These are phyloP conservation scores for Saccharomyces hybrid DNA, from an alignment of 1,139 yeast genomes.

Conservation along the genomic window DNA sequence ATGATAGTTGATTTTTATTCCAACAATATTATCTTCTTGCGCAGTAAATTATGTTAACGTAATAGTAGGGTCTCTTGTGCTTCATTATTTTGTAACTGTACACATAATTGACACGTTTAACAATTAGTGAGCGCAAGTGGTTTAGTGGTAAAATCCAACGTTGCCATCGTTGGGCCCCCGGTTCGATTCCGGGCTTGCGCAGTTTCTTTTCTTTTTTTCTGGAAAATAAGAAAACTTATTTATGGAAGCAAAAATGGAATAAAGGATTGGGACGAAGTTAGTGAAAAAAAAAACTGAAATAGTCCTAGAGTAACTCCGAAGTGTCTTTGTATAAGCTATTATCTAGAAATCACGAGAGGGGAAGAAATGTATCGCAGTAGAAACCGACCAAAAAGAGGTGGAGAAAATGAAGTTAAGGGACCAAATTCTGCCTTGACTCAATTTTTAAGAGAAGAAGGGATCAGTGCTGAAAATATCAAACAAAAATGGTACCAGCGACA, in stretches of 20 bases:
- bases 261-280: background rate
- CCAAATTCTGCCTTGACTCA: slow-evolving; percentile 77
- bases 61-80: background rate
- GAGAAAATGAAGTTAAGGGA: slow-evolving; percentile 48
- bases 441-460: slow-evolving; percentile 75
- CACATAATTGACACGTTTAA: too few relatives aligned
- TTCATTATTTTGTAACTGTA: too few relatives aligned
- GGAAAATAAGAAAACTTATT: background rate
- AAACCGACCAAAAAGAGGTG: slow-evolving; percentile 26
- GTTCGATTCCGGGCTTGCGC: slow-evolving; percentile 8
- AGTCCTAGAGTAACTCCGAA: background rate
- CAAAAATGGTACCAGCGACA: slow-evolving; percentile 43
- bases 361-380: slow-evolving; percentile 25
- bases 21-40: too few relatives aligned
- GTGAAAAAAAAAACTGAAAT: background rate
- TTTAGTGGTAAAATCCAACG: slow-evolving; percentile 7
- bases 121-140: slow-evolving; percentile 4
- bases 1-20: too few relatives aligned
- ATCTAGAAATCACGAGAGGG: background rate
- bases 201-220: background rate
- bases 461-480: slow-evolving; percentile 72
- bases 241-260: background rate
- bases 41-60: background rate
- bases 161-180: slow-evolving; percentile 8
- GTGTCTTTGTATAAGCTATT: background rate